Evolutionary conservation across 257 asterid species (phyloP).

Genomic region (Rauvolfia tetraphylla): DNA sequence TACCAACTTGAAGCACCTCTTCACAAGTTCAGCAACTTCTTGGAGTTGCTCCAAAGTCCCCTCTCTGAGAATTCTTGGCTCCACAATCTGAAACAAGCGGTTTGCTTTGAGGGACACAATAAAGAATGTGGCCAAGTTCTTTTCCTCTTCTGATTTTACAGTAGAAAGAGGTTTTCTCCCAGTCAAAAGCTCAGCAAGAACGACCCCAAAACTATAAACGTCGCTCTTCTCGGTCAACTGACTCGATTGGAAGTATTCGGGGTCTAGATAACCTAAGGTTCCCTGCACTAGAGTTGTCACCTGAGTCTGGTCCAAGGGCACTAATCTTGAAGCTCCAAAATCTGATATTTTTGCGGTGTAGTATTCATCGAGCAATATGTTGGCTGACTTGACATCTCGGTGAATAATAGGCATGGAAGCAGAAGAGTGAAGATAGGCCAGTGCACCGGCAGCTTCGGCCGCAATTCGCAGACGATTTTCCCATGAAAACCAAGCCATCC

Average conservation of each 20-base stretch:
- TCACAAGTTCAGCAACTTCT: slow-evolving; percentile 32
- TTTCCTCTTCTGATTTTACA: slow-evolving; percentile 15
- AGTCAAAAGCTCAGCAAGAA: slow-evolving; percentile 55
- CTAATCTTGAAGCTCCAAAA: slow-evolving; percentile 58
- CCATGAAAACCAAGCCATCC: slow-evolving; percentile 51
- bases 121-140: slow-evolving; percentile 37
- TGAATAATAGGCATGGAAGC: slow-evolving; percentile 50
- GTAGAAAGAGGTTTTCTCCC: slow-evolving; percentile 36
- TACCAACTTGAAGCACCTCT: slow-evolving; percentile 35
- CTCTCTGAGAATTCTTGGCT: slow-evolving; percentile 34
- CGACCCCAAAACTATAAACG: slow-evolving; percentile 60
- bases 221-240: slow-evolving; percentile 56
- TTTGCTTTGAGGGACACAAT: slow-evolving; percentile 29
- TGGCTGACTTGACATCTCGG: slow-evolving; percentile 59
- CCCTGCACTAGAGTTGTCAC: slow-evolving; percentile 60
- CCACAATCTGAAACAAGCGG: slow-evolving; percentile 32
- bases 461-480: slow-evolving; percentile 43
- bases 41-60: slow-evolving; percentile 38
- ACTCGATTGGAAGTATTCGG: slow-evolving; percentile 51
- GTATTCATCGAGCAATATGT: slow-evolving; percentile 39
- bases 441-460: slow-evolving; percentile 43
- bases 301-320: slow-evolving; percentile 46
- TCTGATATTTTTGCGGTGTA: slow-evolving; percentile 46
- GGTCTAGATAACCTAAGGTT: slow-evolving; percentile 53
- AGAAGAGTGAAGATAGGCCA: slow-evolving; percentile 59